Evolutionary conservation across 768 basidiomycete genomes (phyloP).

Genomic region (Lactifluus rugatus): DNA sequence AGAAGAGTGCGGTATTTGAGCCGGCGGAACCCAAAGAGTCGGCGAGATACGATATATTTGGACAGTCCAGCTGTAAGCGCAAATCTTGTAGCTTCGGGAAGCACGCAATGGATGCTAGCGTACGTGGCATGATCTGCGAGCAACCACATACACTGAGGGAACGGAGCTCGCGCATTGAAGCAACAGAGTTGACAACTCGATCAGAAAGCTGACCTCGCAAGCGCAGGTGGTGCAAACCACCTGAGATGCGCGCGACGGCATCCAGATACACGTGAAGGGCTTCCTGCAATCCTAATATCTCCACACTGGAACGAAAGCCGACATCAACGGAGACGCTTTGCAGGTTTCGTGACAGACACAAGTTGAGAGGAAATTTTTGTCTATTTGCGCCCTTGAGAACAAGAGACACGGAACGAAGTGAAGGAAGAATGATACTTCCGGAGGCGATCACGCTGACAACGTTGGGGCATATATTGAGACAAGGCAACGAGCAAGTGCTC

Average conservation of each 20-base stretch:
- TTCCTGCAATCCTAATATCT: background rate
- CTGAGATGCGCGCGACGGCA: constrained; percentile 12
- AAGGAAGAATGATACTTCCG: constrained; percentile 8
- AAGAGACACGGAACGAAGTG: constrained; percentile 12
- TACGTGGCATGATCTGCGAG: constrained; percentile 16
- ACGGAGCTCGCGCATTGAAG: constrained; percentile 14
- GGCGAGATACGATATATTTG: constrained; percentile 6
- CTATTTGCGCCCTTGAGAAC: constrained; percentile 10
- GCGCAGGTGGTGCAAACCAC: constrained; percentile 9
- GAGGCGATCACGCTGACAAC: background rate
- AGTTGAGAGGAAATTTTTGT: constrained; percentile 7
- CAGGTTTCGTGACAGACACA: constrained; percentile 16
- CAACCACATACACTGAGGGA: constrained; percentile 17
- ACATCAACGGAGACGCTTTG: constrained; percentile 12
- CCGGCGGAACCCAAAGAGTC: constrained; percentile 1
- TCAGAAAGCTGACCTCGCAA: constrained; percentile 18
- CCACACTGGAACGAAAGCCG: constrained; percentile 11
- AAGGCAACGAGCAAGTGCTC: background rate
- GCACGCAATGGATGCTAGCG: constrained; percentile 12
- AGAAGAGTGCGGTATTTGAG: constrained; percentile 9
- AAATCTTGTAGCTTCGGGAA: constrained; percentile 18
- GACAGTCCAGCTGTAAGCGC: constrained; percentile 17
- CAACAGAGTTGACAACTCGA: constrained; percentile 11
- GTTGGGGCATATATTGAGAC: background rate
- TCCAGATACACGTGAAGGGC: constrained; percentile 13